phyloP scores from a whole-genome alignment of 169 alveolate genomes.

The Amoebophrya sp. region DNA sequence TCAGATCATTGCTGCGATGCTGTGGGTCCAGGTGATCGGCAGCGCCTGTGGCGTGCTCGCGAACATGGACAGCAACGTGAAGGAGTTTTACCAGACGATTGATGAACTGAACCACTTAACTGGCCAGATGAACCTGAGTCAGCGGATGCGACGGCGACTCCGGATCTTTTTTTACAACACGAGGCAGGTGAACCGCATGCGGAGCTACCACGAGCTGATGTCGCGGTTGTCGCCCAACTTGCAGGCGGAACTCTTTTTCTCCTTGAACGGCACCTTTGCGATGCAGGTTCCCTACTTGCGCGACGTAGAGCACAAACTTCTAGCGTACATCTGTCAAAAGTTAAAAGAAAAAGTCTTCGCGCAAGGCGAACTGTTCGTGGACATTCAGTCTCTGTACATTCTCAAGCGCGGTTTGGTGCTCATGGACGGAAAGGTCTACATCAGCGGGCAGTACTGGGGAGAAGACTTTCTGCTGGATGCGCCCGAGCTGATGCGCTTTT shows the following conservation, averaged over 20 bases:
- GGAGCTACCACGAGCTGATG: neutral
- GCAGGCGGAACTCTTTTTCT: constrained; percentile 1
- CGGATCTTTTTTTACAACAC: neutral
- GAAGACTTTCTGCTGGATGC: neutral
- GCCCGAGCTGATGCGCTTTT: neutral
- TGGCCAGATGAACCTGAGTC: neutral
- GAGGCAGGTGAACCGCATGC: neutral
- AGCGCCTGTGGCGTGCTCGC: constrained; percentile 15
- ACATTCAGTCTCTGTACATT: neutral
- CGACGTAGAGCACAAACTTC: neutral
- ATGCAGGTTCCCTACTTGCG: neutral
- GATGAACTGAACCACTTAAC: neutral
- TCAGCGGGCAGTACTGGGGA: neutral
- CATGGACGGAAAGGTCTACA: neutral
- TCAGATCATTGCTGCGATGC: neutral
- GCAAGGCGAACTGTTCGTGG: constrained; percentile 12
- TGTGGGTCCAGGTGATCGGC: neutral
- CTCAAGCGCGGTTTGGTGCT: neutral
- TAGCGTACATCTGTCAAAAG: neutral
- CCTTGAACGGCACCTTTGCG: neutral
- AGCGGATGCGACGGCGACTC: neutral
- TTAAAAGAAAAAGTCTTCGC: neutral
- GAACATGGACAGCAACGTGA: neutral
- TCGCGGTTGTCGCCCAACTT: neutral
- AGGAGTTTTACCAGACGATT: neutral